Percentiles rank a stretch among this genome's conserved stretches.
Evolutionary conservation across 1,139 yeast species (phyloP).

Genomic region (Candida mesenterica): DNA sequence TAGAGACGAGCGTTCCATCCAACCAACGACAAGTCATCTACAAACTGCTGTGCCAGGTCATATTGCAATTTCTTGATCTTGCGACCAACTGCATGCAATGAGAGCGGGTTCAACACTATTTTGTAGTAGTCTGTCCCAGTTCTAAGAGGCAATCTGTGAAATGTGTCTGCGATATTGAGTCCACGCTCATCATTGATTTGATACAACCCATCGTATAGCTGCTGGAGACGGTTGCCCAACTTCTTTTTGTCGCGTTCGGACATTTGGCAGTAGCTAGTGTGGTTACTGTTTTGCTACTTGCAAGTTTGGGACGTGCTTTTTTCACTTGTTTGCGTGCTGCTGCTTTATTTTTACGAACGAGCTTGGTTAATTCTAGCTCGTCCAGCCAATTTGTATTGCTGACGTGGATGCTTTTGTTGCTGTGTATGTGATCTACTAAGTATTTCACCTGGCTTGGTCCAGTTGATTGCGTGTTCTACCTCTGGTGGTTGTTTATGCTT

Average conservation of each 20-base stretch:
- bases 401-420: too few relatives aligned
- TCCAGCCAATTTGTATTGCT: too few relatives aligned
- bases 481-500: too few relatives aligned
- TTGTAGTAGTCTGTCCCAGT: conserved; percentile 49
- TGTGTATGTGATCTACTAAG: too few relatives aligned
- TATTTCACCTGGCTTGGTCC: too few relatives aligned
- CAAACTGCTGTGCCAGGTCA: conserved; percentile 60
- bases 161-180: conserved; percentile 42
- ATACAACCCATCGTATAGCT: conserved; percentile 43
- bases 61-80: conserved; percentile 53
- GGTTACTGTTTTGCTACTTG: too few relatives aligned
- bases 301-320: background rate
- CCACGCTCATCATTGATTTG: conserved; percentile 42
- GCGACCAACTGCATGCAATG: conserved; percentile 42
- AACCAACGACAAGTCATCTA: conserved; percentile 77
- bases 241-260: conserved; percentile 42
- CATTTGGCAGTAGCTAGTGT: too few relatives aligned
- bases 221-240: conserved; percentile 38
- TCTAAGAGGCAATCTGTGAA: conserved; percentile 53
- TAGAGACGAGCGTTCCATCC: conserved; percentile 88
- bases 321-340: background rate
- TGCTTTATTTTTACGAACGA: too few relatives aligned
- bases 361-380: too few relatives aligned
- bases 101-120: conserved; percentile 41
- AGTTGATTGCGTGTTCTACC: too few relatives aligned